Conservation (phyloP, 1,139 yeast genomes). For the Debaryomycetaceae sp. region DNA sequence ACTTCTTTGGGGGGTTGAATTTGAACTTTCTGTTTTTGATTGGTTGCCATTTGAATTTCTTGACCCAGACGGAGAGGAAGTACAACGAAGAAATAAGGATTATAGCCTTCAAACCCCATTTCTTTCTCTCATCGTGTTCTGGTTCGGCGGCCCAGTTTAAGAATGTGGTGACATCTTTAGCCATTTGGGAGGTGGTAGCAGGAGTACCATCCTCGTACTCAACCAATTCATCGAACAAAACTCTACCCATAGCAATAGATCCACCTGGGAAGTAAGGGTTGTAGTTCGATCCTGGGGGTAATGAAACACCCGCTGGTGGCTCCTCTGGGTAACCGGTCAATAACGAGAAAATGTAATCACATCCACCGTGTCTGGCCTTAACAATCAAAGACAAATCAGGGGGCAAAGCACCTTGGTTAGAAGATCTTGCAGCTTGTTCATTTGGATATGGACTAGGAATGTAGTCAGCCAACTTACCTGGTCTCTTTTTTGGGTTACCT, state of each 20-base stretch:
- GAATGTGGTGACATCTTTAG: constrained; percentile 94
- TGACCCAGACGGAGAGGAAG: constrained; percentile 85
- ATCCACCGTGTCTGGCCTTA: constrained; percentile 98
- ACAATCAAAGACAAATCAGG: constrained; percentile 97
- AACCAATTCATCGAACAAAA: constrained; percentile 91
- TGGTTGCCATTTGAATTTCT: constrained; percentile 98
- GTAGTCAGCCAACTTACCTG: constrained; percentile 96
- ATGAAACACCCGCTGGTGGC: constrained; percentile 93
- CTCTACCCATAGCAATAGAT: constrained; percentile 98
- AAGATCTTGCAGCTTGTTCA: constrained; percentile 99
- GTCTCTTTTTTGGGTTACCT: constrained; percentile 97
- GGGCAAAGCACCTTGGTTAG: constrained; percentile 98
- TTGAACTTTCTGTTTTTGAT: constrained; percentile 93
- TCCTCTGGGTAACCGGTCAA: constrained; percentile 99
- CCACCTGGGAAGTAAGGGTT: constrained; percentile 99
- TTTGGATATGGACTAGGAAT: constrained; percentile 94
- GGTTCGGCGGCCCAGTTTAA: constrained; percentile 99
- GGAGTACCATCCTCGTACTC: constrained; percentile 99
- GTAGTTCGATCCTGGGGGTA: constrained; percentile 94
- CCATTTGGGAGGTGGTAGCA: constrained; percentile 98
- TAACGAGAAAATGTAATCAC: constrained; percentile 90
- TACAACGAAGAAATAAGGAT: constrained; percentile 76
- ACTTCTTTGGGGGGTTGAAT: constrained; percentile 82
- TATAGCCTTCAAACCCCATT: constrained; percentile 91
- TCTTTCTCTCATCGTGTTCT: constrained; percentile 98